phyloP scores from a whole-genome alignment of 805 yeast species.

The Osmozyma mogii region DNA sequence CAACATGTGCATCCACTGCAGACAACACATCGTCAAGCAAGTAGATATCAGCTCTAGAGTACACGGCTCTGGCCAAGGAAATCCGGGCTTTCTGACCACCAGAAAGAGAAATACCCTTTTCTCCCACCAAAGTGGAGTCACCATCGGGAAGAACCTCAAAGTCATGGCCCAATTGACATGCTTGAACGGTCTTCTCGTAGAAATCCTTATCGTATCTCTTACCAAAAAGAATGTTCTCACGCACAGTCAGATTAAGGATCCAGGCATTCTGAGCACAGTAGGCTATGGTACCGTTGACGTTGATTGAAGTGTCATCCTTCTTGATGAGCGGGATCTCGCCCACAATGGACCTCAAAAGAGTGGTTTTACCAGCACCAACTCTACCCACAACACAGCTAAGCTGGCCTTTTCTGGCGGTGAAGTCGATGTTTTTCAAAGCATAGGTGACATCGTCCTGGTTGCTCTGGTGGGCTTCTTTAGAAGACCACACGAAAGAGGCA shows the following conservation, averaged over 20 bases:
- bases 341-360: conserved; percentile 44
- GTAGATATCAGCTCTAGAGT: conserved; percentile 32
- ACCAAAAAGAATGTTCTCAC: conserved; percentile 47
- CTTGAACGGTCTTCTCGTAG: conserved; percentile 36
- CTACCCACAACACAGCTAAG: conserved; percentile 57
- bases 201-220: conserved; percentile 33
- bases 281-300: conserved; percentile 39
- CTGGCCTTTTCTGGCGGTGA: conserved; percentile 44
- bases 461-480: conserved; percentile 11
- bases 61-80: conserved; percentile 35
- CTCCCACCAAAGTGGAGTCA: conserved; percentile 49
- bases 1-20: conserved; percentile 38
- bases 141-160: conserved; percentile 43
- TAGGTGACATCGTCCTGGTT: conserved; percentile 37
- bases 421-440: conserved; percentile 42
- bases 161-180: conserved; percentile 44
- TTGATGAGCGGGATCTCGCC: conserved; percentile 38
- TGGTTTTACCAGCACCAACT: conserved; percentile 64
- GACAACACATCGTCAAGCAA: conserved; percentile 35
- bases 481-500: conserved; percentile 48
- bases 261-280: conserved; percentile 57
- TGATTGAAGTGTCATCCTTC: conserved; percentile 5
- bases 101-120: conserved; percentile 51
- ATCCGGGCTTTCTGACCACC: conserved; percentile 53
- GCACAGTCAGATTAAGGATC: conserved; percentile 43